Percentiles rank a stretch among this genome's conserved stretches.
phyloP scores from a whole-genome alignment of 2,329 filamentous ascomycete genomes.

The Fusarium transvaalense region DNA sequence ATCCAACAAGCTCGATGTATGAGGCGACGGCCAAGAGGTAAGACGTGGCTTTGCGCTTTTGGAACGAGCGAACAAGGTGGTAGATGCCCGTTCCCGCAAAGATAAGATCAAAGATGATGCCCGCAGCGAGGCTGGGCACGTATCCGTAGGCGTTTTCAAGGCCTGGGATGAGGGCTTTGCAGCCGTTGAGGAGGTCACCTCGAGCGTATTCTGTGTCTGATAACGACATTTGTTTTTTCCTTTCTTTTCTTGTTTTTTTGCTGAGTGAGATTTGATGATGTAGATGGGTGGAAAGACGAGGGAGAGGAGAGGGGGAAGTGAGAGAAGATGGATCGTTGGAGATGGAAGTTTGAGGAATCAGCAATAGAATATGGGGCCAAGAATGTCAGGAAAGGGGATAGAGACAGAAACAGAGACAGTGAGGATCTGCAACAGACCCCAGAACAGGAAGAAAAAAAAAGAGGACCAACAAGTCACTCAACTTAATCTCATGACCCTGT shows the following conservation, averaged over 20 bases:
- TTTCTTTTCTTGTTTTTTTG: not conserved
- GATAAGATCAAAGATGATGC: conserved; percentile 39
- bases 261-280: not conserved
- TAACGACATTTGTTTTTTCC: conserved; percentile 27
- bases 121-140: conserved; percentile 37
- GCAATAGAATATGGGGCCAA: not conserved
- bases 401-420: not conserved
- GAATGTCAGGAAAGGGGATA: not conserved
- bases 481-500: not conserved
- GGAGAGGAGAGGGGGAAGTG: too few relatives aligned
- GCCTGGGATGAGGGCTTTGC: conserved; percentile 34
- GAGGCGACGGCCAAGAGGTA: conserved; percentile 34
- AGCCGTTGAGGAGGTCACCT: conserved; percentile 40
- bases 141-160: conserved; percentile 41
- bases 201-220: conserved; percentile 30
- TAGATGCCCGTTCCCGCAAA: conserved; percentile 32
- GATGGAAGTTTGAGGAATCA: not conserved
- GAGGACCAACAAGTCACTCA: conserved; percentile 17
- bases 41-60: conserved; percentile 37
- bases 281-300: not conserved
- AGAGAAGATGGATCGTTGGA: not conserved
- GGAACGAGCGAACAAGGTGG: conserved; percentile 38
- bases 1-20: conserved; percentile 59
- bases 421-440: not conserved
- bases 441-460: not conserved